These are phyloP conservation scores for Escovopsis weberi DNA, from an alignment of 2,329 filamentous ascomycete genomes.

Conservation along the genomic window DNA sequence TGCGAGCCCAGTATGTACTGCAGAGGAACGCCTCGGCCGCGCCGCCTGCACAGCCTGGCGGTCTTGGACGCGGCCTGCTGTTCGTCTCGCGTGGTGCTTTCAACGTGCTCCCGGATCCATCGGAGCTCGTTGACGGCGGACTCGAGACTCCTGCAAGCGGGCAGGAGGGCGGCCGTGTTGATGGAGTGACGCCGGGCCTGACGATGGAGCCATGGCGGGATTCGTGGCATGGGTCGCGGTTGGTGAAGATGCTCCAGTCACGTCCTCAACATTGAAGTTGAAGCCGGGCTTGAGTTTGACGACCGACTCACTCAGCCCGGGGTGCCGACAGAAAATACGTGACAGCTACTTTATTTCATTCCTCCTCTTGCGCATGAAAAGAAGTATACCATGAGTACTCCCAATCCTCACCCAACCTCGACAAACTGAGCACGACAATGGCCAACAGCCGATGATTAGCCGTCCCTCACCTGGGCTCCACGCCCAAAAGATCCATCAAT, in stretches of 20 bases:
- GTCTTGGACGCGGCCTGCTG: conserved; percentile 12
- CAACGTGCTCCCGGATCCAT: conserved; percentile 53
- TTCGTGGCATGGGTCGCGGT: conserved; percentile 40
- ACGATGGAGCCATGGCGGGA: conserved; percentile 42
- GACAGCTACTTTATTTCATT: no score
- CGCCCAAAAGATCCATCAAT: no score
- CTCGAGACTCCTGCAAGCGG: conserved; percentile 45
- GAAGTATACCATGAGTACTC: not conserved
- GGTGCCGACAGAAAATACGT: no score
- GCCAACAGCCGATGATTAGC: conserved; percentile 3
- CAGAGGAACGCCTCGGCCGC: conserved; percentile 54
- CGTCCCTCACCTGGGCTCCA: not conserved
- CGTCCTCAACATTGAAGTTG: not conserved
- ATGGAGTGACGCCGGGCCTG: conserved; percentile 38
- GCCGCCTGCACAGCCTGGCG: conserved; percentile 29
- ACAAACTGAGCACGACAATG: not conserved
- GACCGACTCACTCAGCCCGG: not conserved
- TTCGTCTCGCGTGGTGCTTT: conserved; percentile 11
- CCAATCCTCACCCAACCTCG: not conserved
- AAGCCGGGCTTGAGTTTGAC: not conserved
- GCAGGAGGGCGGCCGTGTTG: conserved; percentile 46
- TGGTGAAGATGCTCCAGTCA: not conserved
- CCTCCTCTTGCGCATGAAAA: not conserved
- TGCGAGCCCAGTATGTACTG: conserved; percentile 85
- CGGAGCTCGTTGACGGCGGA: conserved; percentile 55